Evolutionary conservation across 306 rosid species (phyloP).

Genomic region (Datisca glomerata): DNA sequence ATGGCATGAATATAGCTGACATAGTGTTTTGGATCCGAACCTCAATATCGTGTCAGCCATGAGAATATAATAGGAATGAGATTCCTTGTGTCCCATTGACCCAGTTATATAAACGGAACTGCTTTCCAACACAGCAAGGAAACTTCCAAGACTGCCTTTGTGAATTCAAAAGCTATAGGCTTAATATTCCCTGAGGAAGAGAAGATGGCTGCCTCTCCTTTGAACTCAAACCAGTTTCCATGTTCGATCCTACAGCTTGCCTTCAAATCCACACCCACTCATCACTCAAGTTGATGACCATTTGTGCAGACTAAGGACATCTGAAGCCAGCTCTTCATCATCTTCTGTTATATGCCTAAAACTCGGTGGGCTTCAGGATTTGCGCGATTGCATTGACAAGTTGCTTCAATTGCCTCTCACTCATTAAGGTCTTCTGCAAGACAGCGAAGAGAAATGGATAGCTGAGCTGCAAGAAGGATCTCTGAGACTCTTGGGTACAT

Average conservation of each 20-base stretch:
- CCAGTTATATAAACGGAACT: neutral
- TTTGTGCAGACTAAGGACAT: conserved; percentile 7
- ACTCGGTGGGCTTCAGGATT: conserved; percentile 16
- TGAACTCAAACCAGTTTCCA: conserved; percentile 8
- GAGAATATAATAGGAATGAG: conserved; percentile 4
- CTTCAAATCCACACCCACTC: conserved; percentile 17
- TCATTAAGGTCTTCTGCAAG: conserved; percentile 11
- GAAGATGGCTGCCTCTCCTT: conserved; percentile 11
- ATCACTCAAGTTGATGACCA: conserved; percentile 14
- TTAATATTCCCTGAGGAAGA: neutral
- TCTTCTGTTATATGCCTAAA: conserved; percentile 10
- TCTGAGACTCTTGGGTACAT: conserved; percentile 15
- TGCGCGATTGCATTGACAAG: conserved; percentile 13
- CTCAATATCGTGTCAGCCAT: conserved; percentile 5
- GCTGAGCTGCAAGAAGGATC: conserved; percentile 13
- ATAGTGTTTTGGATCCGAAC: conserved; percentile 9
- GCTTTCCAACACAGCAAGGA: neutral
- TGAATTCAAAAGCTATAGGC: neutral
- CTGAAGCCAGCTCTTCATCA: conserved; percentile 10
- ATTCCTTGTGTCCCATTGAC: conserved; percentile 6
- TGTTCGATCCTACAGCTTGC: conserved; percentile 17
- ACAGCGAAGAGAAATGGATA: conserved; percentile 7
- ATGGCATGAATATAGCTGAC: conserved; percentile 10
- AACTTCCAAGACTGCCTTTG: neutral
- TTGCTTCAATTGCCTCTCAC: conserved; percentile 11